Conservation (phyloP, 768 basidiomycete genomes). For the Phlebiopsis flavidoalba region DNA sequence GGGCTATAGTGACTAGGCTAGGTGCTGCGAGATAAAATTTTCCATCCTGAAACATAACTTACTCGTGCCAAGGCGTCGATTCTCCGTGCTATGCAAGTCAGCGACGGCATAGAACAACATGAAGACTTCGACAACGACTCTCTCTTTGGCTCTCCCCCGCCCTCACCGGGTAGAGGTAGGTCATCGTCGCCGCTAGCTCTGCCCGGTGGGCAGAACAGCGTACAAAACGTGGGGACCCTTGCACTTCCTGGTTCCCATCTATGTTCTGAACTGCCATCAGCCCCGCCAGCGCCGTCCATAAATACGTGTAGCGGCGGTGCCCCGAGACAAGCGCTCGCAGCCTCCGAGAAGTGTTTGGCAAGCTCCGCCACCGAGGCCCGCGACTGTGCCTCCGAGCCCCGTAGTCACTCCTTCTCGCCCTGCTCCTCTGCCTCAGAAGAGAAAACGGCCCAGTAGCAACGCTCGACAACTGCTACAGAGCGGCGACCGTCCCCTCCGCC, state of each 20-base stretch:
- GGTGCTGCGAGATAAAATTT: not conserved
- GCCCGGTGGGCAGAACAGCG: slow-evolving; percentile 41
- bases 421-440: slow-evolving; percentile 25
- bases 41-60: not conserved
- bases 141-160: slow-evolving; percentile 77
- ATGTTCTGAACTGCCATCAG: slow-evolving; percentile 81
- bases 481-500: slow-evolving; percentile 43
- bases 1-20: not conserved
- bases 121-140: slow-evolving; percentile 56
- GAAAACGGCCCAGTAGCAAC: slow-evolving; percentile 31
- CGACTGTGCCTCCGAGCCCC: slow-evolving; percentile 13
- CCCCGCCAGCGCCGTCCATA: slow-evolving; percentile 27
- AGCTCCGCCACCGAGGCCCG: slow-evolving; percentile 11
- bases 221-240: slow-evolving; percentile 96
- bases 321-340: slow-evolving; percentile 21
- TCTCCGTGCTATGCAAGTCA: slow-evolving; percentile 12
- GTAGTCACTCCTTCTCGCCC: slow-evolving; percentile 19
- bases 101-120: slow-evolving; percentile 9
- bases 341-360: slow-evolving; percentile 4
- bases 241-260: slow-evolving; percentile 95
- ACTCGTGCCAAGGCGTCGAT: slow-evolving; percentile 5
- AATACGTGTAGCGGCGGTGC: slow-evolving; percentile 1
- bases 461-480: slow-evolving; percentile 28
- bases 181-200: slow-evolving; percentile 64
- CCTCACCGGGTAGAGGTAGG: slow-evolving; percentile 70